Evolutionary conservation across 176 grass and related monocot species (phyloP), one percentile per base, ranked within the genome.

Genomic region (Musa itinerans): DNA sequence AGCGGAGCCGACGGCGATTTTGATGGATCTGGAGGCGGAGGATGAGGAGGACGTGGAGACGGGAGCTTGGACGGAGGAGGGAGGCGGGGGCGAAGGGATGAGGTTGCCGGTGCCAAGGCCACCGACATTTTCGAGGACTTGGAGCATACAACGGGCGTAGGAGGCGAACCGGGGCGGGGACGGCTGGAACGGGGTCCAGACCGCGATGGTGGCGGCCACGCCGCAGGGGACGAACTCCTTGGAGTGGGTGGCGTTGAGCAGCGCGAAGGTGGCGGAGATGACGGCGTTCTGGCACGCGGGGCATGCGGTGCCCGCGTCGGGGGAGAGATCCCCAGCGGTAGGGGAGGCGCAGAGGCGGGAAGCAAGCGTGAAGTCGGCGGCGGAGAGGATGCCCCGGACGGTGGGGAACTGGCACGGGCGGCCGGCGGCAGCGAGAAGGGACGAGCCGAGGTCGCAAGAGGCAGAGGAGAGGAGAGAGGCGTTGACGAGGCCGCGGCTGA

Each of bases 141-240:
- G 74, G 56, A 93, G 79, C 82, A 93, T 83, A 14, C 90, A 93
- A n/a, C 83, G 74, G 27, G 84, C 84, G 64, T 80, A 93, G 9
- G 82, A 77, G 19, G 69, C 71, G 81, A 81, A 93, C 3, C 80
- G 76, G 3, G 11, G 2, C 0, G 87, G 53, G 50, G 74, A 61
- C 8, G 84, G 90, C 0, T n/a, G 78, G 58, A 65, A 81, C 4
- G 5, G 11, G 0, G 87, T 85, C 90, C 90, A 93, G 75, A 87
- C 24, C 48, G 57, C 87, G 10, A 93, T 34, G 2, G 90, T 93
- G 17, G 77, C 58, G 0, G 90, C 90, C 84, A 93, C 83, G 8
- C 90, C 87, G n/a, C 90, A 89, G 0, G 90, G 84, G 22, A 93
- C 90, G 23, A 87, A 89, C 78, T 93, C 87, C 77, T 87, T 89